phyloP scores from a whole-genome alignment of 257 asterid genomes.

The Plantago elongata region DNA sequence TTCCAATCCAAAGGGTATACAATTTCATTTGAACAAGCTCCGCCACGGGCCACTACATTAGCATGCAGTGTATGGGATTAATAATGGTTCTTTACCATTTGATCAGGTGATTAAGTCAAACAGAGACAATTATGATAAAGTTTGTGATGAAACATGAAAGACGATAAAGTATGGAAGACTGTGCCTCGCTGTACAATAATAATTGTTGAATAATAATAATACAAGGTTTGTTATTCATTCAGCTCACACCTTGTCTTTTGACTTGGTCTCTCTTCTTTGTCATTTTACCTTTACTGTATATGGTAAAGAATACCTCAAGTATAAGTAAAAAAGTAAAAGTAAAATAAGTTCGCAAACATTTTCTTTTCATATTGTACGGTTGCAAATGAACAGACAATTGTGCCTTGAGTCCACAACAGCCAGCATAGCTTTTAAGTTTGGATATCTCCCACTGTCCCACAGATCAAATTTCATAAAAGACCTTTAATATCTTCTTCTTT shows the following conservation, averaged over 20 bases:
- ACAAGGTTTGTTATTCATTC: neutral
- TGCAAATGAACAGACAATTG: conserved; percentile 28
- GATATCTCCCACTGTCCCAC: too few species aligned
- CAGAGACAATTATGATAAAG: neutral
- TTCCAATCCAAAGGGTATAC: too few species aligned
- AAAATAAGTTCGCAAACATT: too few species aligned
- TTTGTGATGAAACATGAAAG: neutral
- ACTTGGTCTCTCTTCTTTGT: conserved; percentile 11
- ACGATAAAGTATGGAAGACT: neutral
- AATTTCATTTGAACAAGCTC: too few species aligned
- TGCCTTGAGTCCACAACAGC: neutral
- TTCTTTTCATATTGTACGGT: conserved; percentile 34
- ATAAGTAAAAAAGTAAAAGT: too few species aligned
- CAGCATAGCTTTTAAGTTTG: neutral
- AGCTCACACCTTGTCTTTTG: conserved; percentile 15
- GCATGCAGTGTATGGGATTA: too few species aligned
- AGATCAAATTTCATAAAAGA: too few species aligned
- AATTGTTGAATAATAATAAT: conserved; percentile 4
- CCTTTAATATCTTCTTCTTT: too few species aligned
- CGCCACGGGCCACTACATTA: too few species aligned
- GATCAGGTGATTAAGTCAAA: neutral
- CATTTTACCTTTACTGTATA: too few species aligned
- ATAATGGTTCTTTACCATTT: too few species aligned
- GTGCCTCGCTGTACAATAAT: neutral
- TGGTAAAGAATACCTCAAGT: too few species aligned